Evolutionary conservation across 345 rosid genomes (phyloP), one percentile per base, ranked within the genome.

Genomic region (Euphorbia lathyris): DNA sequence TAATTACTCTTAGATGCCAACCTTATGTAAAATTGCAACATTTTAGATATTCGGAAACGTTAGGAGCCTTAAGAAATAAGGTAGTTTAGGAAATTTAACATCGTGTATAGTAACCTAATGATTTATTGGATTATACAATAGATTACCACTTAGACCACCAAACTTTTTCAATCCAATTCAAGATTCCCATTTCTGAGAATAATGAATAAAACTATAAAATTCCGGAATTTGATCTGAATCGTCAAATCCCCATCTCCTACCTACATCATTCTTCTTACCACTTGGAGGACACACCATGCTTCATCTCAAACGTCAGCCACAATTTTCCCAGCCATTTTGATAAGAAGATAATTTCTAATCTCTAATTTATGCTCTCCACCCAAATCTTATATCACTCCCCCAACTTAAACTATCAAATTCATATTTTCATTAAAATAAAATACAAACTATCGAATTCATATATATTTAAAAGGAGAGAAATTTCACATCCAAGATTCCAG

Each of bases 341-440:
- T 60, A 26, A 11, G 0, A 11, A 1, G n/a, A 1, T 19, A 53
- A 47, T 71, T 74, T 9, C n/a, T n/a, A n/a, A n/a, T n/a, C n/a
- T n/a, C n/a, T 66, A 60, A 57, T 38, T 42, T 62, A 26, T 66
- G 38, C 38, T 79, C 71, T 78, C 76, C 73, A 58, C 73, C 71
- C 16, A 72, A 51, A 23, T 50, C 13, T 19, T n/a, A 20, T 7
- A 25, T 32, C 6, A 64, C 72, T 25, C 71, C 72, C 71, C 74
- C 40, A 52, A 6, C 65, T 10, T 0, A 7, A 57, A 4, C 27
- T 45, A n/a, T 27, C n/a, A 17, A 7, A 58, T 36, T 0, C 3
- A 53, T 4, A 23, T 13, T 1, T 48, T 51, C 40, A 20, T 50
- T 4, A 22, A 42, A 43, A 4, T 13, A 65, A 45, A 7, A 50